Evolutionary conservation across 495 filamentous ascomycete genomes (phyloP), one percentile per base, ranked within the genome.

Genomic region (Aspergillus nidulans): DNA sequence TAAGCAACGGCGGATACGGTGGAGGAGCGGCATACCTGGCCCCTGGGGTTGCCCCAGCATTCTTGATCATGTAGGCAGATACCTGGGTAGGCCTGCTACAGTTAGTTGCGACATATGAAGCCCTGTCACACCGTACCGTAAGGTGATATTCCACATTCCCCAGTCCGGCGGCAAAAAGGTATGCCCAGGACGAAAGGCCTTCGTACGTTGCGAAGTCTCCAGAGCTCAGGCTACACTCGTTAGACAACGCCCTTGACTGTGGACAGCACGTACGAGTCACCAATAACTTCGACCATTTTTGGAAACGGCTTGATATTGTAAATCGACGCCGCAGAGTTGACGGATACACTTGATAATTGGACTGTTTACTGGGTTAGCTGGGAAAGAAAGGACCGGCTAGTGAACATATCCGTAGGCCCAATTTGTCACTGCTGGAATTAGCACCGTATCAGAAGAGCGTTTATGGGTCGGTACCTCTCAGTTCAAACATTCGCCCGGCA

Each of bases 141-240:
- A 87, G 76, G 0, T 77, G 75, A 51, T 81, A 84, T 52, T 88
- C 85, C 6, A 81, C 82, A 36, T 85, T 80, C 1, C 85, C 85
- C 3, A 88, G 66, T 0, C 85, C 85, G 8, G 79, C 79, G 0
- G 74, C 80, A 24, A 86, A 69, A 16, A 62, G 56, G 36, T 75
- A 86, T 13, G 74, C 76, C 68, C 79, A 86, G 19, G 79, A 78
- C 0, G 82, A 82, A 8, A 88, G 57, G 0, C 78, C 80, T 64
- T 89, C 84, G 49, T 85, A 84, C 13, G 81, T 81, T 19, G 75
- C 81, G 53, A 81, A 87, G 68, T 82, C 75, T 4, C 85, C 84
- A 3, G 80, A 63, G 26, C 60, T 63, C 40, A 73, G 55, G 3
- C 70, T 73, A 26, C 6, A 1, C 1, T 6, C 20, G 39, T 58